Percentiles rank a stretch among this genome's conserved stretches.
Conservation (phyloP, 1,284 basidiomycete species). For the Cryptococcus maquisensis region DNA sequence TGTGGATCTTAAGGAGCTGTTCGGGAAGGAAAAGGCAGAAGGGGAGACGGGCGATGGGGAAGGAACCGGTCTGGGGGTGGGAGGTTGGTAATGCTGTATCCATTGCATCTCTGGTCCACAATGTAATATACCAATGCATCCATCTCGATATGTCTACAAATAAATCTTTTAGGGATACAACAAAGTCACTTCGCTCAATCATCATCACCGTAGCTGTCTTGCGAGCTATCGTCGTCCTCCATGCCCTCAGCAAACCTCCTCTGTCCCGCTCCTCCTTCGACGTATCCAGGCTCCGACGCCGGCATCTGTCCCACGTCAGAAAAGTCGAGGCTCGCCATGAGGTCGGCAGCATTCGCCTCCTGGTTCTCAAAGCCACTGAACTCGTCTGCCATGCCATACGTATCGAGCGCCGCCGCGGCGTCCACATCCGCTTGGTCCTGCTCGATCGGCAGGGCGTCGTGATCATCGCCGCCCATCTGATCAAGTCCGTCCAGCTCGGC, state of each 20-base stretch:
- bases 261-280: conserved; percentile 40
- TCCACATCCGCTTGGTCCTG: conserved; percentile 6
- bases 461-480: conserved; percentile 4
- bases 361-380: conserved; percentile 2
- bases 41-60: neutral
- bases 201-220: conserved; percentile 29
- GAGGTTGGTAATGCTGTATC: conserved; percentile 25
- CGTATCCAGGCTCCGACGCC: neutral
- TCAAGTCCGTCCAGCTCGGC: conserved; percentile 47
- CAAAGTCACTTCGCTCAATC: conserved; percentile 9
- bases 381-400: conserved; percentile 8
- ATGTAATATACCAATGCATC: neutral
- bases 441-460: neutral
- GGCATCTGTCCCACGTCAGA: neutral
- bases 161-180: neutral
- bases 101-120: neutral
- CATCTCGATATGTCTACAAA: neutral
- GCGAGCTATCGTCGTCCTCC: conserved; percentile 25
- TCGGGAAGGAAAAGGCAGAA: conserved; percentile 4
- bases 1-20: conserved; percentile 17
- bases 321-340: neutral
- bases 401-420: conserved; percentile 17
- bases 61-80: conserved; percentile 19
- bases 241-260: conserved; percentile 30
- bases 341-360: neutral